Evolutionary conservation across 768 basidiomycete species (phyloP).

Genomic region (Collybia sordida): DNA sequence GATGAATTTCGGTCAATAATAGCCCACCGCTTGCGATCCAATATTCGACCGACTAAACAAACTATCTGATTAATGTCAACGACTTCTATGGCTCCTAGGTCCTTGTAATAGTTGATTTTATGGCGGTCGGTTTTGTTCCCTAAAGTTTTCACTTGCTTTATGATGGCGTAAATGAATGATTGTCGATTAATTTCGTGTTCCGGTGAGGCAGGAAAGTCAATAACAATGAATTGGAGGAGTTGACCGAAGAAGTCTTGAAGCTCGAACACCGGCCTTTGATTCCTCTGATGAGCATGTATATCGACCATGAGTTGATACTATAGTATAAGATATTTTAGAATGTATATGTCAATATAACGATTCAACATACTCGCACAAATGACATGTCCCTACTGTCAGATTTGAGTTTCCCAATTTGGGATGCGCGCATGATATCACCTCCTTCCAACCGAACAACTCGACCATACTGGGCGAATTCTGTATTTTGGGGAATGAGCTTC

Average conservation of each 20-base stretch:
- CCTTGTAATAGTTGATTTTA: conserved; percentile 21
- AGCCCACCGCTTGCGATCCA: too few species aligned
- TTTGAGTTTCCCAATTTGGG: conserved; percentile 5
- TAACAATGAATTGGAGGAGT: conserved; percentile 27
- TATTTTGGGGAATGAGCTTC: conserved; percentile 6
- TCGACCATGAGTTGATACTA: conserved; percentile 34
- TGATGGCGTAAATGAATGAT: conserved; percentile 23
- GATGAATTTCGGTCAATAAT: too few species aligned
- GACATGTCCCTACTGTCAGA: conserved; percentile 27
- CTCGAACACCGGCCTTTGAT: conserved; percentile 9
- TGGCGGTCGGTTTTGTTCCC: too few species aligned
- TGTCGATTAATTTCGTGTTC: conserved; percentile 12
- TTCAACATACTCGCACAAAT: conserved; percentile 28
- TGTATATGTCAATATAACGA: neutral
- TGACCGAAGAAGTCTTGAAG: conserved; percentile 29
- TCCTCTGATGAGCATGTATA: conserved; percentile 13
- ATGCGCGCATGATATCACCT: conserved; percentile 28
- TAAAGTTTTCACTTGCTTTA: conserved; percentile 7
- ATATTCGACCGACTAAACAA: conserved; percentile 28
- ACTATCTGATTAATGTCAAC: conserved; percentile 25
- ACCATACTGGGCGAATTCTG: conserved; percentile 21
- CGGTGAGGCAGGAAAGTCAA: conserved; percentile 17
- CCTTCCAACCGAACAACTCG: conserved; percentile 22
- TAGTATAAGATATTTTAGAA: conserved; percentile 1
- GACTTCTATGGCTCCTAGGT: conserved; percentile 15